Conservation (phyloP, 2,329 filamentous ascomycete species). For the Aspergillus intermedius region DNA sequence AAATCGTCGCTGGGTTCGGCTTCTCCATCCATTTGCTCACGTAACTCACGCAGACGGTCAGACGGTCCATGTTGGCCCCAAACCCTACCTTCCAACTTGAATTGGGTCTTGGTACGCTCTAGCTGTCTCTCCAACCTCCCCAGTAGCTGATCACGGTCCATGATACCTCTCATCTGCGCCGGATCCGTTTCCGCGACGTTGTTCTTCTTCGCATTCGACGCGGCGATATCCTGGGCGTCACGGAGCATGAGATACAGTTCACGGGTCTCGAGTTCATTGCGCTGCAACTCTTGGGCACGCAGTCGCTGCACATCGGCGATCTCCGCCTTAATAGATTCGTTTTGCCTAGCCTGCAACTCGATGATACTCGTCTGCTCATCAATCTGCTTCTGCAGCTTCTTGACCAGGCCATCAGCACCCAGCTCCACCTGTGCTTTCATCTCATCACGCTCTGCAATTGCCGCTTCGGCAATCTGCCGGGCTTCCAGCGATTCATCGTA, state of each 20-base stretch:
- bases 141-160: constrained; percentile 89
- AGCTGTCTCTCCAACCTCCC: constrained; percentile 90
- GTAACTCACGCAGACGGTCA: constrained; percentile 81
- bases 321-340: constrained; percentile 82
- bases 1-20: constrained; percentile 47
- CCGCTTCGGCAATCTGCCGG: constrained; percentile 87
- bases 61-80: constrained; percentile 86
- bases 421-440: constrained; percentile 82
- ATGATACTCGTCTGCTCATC: constrained; percentile 89
- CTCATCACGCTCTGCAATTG: constrained; percentile 93
- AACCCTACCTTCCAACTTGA: constrained; percentile 87
- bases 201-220: constrained; percentile 68
- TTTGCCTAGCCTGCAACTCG: constrained; percentile 77
- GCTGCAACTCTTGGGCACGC: constrained; percentile 81
- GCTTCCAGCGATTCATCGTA: constrained; percentile 87
- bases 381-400: constrained; percentile 87
- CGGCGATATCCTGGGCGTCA: constrained; percentile 92
- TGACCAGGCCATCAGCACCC: constrained; percentile 86
- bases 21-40: constrained; percentile 84
- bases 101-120: constrained; percentile 94
- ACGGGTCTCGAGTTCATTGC: constrained; percentile 91
- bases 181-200: constrained; percentile 59
- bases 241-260: constrained; percentile 97
- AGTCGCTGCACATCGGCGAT: constrained; percentile 79
- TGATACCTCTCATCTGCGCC: constrained; percentile 77